Conservation (phyloP, 352 stramenopile genomes). For the Phytophthora hybrid region DNA sequence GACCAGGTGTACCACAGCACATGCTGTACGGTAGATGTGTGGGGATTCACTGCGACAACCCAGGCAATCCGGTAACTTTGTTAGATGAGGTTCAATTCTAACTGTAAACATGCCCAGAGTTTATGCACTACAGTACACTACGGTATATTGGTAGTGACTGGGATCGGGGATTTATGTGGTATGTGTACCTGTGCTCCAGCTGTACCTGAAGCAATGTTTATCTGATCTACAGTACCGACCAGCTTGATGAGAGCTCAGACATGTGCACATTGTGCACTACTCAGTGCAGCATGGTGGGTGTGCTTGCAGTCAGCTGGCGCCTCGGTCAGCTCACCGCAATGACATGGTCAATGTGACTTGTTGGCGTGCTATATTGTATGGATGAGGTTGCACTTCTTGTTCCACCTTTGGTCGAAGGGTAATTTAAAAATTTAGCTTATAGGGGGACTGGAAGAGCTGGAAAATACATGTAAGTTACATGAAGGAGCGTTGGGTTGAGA, state of each 20-base stretch:
- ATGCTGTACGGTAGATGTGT: neutral
- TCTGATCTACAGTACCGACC: conserved; percentile 1
- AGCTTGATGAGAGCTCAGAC: neutral
- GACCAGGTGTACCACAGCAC: neutral
- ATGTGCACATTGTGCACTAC: no score
- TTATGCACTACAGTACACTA: neutral
- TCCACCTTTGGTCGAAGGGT: neutral
- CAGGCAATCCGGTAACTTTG: no score
- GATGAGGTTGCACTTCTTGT: neutral
- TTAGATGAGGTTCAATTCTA: no score
- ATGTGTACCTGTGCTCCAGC: neutral
- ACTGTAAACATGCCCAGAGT: neutral
- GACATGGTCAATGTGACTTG: neutral
- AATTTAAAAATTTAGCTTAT: no score
- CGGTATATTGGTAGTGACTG: neutral
- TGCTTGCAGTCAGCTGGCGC: neutral
- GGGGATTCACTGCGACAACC: no score
- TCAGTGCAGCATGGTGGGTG: neutral
- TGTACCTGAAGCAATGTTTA: neutral
- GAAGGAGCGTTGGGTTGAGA: no score
- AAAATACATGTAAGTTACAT: no score
- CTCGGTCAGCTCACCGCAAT: neutral
- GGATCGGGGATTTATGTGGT: neutral
- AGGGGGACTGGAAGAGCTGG: no score
- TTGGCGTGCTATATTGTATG: neutral